Evolutionary conservation across 148 eudicot species (phyloP), one percentile per base, ranked within the genome.

Genomic region (Chenopodium berlandieri): DNA sequence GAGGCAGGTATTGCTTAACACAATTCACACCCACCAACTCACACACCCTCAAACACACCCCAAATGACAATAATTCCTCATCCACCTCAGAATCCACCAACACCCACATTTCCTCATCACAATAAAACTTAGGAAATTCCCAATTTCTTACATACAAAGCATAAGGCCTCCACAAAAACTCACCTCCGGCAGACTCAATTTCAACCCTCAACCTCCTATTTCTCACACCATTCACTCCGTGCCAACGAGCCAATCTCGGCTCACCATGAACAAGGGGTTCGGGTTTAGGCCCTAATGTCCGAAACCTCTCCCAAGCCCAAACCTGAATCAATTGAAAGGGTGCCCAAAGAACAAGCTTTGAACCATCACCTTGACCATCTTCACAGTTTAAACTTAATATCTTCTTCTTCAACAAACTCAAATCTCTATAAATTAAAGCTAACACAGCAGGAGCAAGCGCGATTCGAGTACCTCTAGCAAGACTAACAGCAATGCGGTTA

Each of bases 231-330:
- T 48, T 48, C 13, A 48, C 52, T 0, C 52, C 52, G 2, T 48
- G 66, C 90, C 86, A 87, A 23, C 86, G 64, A 27, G 84, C 76
- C 69, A 72, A 37, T 56, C 82, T 80, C 9, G 30, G 82, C 58
- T 80, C 76, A 14, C 76, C 82, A 37, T 2, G 52, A 10, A 48
- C 52, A 14, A n/a, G 23, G 8, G 76, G 56, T 77, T 13, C 10
- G 9, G 85, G 86, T 30, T 83, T 54, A 14, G 76, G 82, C 9
- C 69, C 12, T 23, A 86, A 23, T 1, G 17, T 16, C 0, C 86
- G 82, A 32, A 89, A 89, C 70, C 85, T 84, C 81, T 89, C 92
- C 87, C 88, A 88, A 71, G 71, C 89, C 89, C 90, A 88, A 67
- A 86, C 32, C 79, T 88, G 92, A 52, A 90, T 67, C 75, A 88